A percentile compares a stretch with the other conserved stretches of the same genome.
Conservation (phyloP, 768 basidiomycete species). For the Boletellus sp. region DNA sequence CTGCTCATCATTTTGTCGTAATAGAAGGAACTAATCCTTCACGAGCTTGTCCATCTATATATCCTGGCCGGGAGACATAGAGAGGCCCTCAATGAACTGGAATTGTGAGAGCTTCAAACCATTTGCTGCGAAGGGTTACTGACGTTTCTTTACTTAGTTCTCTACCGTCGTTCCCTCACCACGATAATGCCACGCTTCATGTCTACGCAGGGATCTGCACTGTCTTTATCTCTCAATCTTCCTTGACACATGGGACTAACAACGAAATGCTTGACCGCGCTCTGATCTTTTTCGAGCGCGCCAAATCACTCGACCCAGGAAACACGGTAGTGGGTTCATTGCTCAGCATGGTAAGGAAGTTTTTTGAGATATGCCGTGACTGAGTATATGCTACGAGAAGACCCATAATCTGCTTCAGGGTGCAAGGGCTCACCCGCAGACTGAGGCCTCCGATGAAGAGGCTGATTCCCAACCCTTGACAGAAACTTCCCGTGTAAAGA, state of each 20-base stretch:
- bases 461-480: constrained; percentile 1
- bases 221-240: constrained; percentile 54
- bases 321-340: constrained; percentile 53
- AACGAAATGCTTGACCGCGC: constrained; percentile 47
- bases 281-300: constrained; percentile 62
- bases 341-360: constrained; percentile 45
- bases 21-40: constrained; percentile 71
- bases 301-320: constrained; percentile 54
- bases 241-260: constrained; percentile 3
- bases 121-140: neutral
- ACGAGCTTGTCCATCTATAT: constrained; percentile 69
- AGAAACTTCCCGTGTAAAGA: constrained; percentile 10
- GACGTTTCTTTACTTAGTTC: constrained; percentile 48
- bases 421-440: constrained; percentile 4
- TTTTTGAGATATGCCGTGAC: neutral
- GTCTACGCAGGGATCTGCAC: constrained; percentile 77
- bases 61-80: constrained; percentile 54
- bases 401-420: constrained; percentile 24
- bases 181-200: constrained; percentile 75
- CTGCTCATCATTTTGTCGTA: constrained; percentile 10
- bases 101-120: constrained; percentile 53
- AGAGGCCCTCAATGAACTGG: constrained; percentile 80
- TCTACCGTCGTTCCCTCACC: constrained; percentile 83
- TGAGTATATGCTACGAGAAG: constrained; percentile 5
- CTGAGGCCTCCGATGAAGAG: constrained; percentile 38